Conservation (phyloP, 2,329 filamentous ascomycete species). For the Trichoderma guizhouense region DNA sequence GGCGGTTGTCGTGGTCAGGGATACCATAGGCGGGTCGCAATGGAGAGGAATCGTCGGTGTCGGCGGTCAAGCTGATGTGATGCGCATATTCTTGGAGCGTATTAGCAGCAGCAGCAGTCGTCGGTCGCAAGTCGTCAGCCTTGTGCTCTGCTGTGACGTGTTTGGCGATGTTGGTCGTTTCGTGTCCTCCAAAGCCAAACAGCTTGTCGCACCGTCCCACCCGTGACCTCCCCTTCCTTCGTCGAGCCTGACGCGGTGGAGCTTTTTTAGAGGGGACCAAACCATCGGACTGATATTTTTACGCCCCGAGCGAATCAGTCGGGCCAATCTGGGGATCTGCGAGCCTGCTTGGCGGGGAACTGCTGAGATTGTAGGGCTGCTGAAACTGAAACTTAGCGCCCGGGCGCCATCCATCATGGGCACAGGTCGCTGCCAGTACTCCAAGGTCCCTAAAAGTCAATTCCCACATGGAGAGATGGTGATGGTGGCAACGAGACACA, state of each 20-base stretch:
- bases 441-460: neutral
- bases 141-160: neutral
- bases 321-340: slow-evolving; percentile 1
- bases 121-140: neutral
- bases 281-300: slow-evolving; percentile 15
- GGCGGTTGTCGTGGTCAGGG: neutral
- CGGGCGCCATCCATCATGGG: neutral
- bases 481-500: neutral
- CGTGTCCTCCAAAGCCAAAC: slow-evolving; percentile 5
- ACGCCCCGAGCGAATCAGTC: slow-evolving; percentile 14
- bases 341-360: neutral
- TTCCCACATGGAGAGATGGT: neutral
- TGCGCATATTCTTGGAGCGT: slow-evolving; percentile 6
- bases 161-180: neutral
- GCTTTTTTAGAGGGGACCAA: neutral
- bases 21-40: slow-evolving; percentile 1
- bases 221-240: slow-evolving; percentile 12
- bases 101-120: neutral
- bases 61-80: neutral
- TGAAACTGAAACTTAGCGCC: neutral
- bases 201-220: slow-evolving; percentile 18
- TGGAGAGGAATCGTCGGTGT: neutral
- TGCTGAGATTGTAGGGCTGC: neutral
- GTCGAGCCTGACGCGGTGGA: slow-evolving; percentile 8
- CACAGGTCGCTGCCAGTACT: neutral